These are phyloP conservation scores for Silene noctiflora DNA, from an alignment of 179 eudicot genomes.

Conservation along the genomic window DNA sequence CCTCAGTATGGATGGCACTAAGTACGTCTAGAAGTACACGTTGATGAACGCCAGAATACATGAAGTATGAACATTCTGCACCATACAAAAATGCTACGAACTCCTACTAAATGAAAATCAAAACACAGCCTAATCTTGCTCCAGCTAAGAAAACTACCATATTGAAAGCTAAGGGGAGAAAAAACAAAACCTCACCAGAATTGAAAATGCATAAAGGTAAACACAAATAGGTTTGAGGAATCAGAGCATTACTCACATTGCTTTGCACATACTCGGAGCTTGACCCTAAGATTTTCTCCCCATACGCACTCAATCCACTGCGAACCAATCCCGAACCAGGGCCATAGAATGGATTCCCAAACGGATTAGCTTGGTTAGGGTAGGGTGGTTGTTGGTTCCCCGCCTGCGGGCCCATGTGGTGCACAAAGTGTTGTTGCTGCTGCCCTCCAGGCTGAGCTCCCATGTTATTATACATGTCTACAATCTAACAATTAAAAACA, in stretches of 20 bases:
- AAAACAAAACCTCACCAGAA: background rate
- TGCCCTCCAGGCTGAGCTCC: constrained; percentile 49
- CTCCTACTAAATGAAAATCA: background rate
- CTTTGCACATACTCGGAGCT: constrained; percentile 93
- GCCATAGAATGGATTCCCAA: constrained; percentile 67
- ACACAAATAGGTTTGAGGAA: background rate
- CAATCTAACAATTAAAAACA: constrained; percentile 9
- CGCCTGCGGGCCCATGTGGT: constrained; percentile 21
- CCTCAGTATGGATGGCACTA: background rate
- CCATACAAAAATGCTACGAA: background rate
- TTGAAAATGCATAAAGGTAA: background rate
- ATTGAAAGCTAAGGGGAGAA: background rate
- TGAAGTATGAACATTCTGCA: background rate
- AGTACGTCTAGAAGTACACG: background rate
- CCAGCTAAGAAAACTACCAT: background rate
- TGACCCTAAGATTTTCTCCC: constrained; percentile 77
- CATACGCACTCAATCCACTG: constrained; percentile 86
- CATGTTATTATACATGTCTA: constrained; percentile 34
- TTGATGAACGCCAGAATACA: background rate
- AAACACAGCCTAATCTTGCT: background rate
- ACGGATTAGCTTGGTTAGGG: constrained; percentile 57
- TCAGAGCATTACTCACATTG: constrained; percentile 46
- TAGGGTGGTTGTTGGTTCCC: constrained; percentile 25
- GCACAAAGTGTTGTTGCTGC: constrained; percentile 37
- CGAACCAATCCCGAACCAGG: constrained; percentile 71